Evolutionary conservation across 2,329 filamentous ascomycete genomes (phyloP), one percentile per base, ranked within the genome.

Genomic region (Epichloe sylvatica): DNA sequence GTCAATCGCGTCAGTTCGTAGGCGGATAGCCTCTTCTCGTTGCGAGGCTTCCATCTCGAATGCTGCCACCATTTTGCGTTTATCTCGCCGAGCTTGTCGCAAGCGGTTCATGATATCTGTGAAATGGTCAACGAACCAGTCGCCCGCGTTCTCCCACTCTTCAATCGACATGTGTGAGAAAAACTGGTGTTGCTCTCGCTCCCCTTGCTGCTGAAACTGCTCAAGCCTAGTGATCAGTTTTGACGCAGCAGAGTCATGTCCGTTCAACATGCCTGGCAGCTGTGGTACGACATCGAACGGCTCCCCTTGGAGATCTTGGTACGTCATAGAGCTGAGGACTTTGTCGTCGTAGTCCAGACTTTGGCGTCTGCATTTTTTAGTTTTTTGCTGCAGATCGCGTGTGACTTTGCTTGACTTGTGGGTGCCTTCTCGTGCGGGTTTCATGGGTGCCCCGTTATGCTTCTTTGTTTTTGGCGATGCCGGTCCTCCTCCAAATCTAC

Each of bases 41-140:
- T 63, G 63, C 0, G 75, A 67, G n/a, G 79, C 71, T 62, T 81
- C 76, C 7, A 63, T 62, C 60, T 81, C 77, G 52, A 78, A 80
- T 25, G 64, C 61, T 33, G 70, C 65, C 33, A 79, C 68, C 51
- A 73, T 63, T 39, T 64, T 61, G 45, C 77, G 69, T 62, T 77
- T 79, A 13, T 63, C 63, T 51, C 68, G 68, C 9, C 77, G 69
- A 19, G 72, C 68, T 46, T 71, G 66, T 51, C 69, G 70, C 53
- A 80, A 60, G 47, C 64, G 66, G 52, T 68, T 62, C 60, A 78
- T 69, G 40, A 80, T 62, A 3, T 65, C 65, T 7, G 69, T 63
- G 53, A 81, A 80, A 53, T 71, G 73, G 41, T 71, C 70, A 21
- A 78, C 64, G 50, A 81, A 78, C 77, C 77, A 81, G 54, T 80